These are phyloP conservation scores for Pythium periplocum DNA, from an alignment of 352 stramenopile species.

Conservation along the genomic window DNA sequence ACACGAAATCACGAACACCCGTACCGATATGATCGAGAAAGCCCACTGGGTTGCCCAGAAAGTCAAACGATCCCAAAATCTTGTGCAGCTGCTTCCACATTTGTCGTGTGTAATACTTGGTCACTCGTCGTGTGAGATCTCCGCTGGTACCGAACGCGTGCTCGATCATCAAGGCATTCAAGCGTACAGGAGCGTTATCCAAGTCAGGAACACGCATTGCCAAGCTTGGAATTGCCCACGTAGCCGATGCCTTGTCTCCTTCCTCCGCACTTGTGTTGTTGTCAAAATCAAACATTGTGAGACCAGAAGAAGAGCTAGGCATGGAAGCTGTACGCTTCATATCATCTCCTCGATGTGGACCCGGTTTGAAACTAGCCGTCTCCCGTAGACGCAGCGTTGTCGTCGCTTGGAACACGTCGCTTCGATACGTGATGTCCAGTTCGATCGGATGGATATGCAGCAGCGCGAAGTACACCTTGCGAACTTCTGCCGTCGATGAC, in stretches of 20 bases:
- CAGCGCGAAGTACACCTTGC: slow-evolving; percentile 87
- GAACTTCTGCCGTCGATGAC: slow-evolving; percentile 61
- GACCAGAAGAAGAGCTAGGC: slow-evolving; percentile 14
- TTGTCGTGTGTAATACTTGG: slow-evolving; percentile 87
- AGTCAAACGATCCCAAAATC: slow-evolving; percentile 85
- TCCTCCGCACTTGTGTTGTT: slow-evolving; percentile 14
- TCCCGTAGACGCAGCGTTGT: slow-evolving; percentile 56
- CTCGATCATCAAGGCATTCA: slow-evolving; percentile 87
- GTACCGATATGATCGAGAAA: slow-evolving; percentile 94
- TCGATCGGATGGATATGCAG: slow-evolving; percentile 86
- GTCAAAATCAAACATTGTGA: slow-evolving; percentile 29
- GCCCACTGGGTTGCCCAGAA: slow-evolving; percentile 82
- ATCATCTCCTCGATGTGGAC: slow-evolving; percentile 23
- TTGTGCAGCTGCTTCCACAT: slow-evolving; percentile 89
- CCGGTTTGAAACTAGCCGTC: slow-evolving; percentile 26
- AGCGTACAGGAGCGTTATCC: slow-evolving; percentile 81
- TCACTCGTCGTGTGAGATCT: slow-evolving; percentile 77
- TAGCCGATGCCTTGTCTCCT: slow-evolving; percentile 37
- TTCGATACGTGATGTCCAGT: slow-evolving; percentile 86
- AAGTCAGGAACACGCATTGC: slow-evolving; percentile 86
- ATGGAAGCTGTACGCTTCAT: slow-evolving; percentile 30
- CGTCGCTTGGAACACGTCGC: slow-evolving; percentile 75
- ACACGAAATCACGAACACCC: slow-evolving; percentile 95
- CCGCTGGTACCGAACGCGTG: slow-evolving; percentile 86
- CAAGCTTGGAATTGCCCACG: slow-evolving; percentile 82